Evolutionary conservation across 1,139 yeast species (phyloP).

Genomic region (Debaryomyces fabryi): DNA sequence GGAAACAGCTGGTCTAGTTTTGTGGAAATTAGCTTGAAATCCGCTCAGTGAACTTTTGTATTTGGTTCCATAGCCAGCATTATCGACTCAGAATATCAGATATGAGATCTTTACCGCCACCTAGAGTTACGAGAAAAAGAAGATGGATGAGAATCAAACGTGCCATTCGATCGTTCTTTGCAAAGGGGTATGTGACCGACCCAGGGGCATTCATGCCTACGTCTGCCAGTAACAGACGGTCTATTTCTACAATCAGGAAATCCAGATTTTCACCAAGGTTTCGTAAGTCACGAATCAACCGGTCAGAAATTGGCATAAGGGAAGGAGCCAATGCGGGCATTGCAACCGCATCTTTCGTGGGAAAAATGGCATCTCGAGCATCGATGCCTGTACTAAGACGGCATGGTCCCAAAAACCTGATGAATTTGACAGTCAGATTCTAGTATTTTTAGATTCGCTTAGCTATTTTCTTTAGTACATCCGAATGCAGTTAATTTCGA

Average conservation of each 20-base stretch:
- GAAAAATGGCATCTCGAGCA: constrained; percentile 26
- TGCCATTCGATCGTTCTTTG: constrained; percentile 30
- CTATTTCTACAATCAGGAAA: constrained; percentile 28
- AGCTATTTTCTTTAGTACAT: neutral
- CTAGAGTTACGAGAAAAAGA: constrained; percentile 40
- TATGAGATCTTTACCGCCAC: constrained; percentile 51
- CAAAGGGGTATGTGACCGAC: constrained; percentile 33
- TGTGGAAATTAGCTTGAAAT: neutral
- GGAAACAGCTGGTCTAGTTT: neutral
- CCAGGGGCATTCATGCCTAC: constrained; percentile 28
- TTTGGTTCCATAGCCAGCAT: neutral
- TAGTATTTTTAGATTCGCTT: constrained; percentile 5
- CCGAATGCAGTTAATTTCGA: neutral
- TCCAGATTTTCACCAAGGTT: constrained; percentile 27
- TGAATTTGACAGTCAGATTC: constrained; percentile 22
- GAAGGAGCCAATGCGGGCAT: constrained; percentile 29
- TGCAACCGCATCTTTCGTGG: constrained; percentile 27
- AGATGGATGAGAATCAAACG: constrained; percentile 41
- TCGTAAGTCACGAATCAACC: constrained; percentile 18
- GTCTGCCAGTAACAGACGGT: constrained; percentile 16
- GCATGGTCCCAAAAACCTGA: constrained; percentile 14
- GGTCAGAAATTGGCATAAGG: constrained; percentile 19
- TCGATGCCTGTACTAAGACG: constrained; percentile 27
- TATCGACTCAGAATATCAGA: neutral
- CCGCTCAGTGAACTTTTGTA: neutral